Evolutionary conservation across 768 basidiomycete species (phyloP), one percentile per base, ranked within the genome.

Genomic region (Tephrocybe sp.): DNA sequence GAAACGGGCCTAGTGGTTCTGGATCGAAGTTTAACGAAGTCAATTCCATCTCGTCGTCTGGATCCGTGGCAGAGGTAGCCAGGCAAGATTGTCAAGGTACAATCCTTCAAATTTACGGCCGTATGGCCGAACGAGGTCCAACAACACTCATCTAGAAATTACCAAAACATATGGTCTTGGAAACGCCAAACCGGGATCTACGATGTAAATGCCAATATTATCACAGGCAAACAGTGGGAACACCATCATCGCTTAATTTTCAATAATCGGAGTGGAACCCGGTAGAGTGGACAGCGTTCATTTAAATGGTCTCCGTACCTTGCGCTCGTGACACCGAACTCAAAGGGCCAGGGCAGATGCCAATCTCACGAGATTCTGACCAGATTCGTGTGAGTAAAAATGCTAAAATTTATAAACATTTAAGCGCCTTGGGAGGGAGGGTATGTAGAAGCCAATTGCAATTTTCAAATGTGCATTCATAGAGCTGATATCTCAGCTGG

Each of bases 1-100:
- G 36, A 49, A 47, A 52, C 48, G 26, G 52, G 38, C 53, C 55
- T 53, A 51, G 18, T 44, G 44, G 44, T 44, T 58, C 41, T 56
- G 52, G 38, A 42, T 43, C 26, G 44, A 41, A 52, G 45, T 47
- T 28, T 22, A 54, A 37, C 37, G 39, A 61, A 53, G 53, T 44
- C 34, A 56, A 51, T 46, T 51, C 48, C 55, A 65, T 67, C 62
- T 61, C 63, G 65, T 67, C 64, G 67, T 66, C 32, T 52, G 44
- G 30, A 59, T 61, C n/a, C 66, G 59, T 66, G 64, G 64, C 42
- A 61, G 54, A 61, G 53, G 63, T 68, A 60, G 54, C 56, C 58
- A 66, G 47, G 58, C 46, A 38, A 48, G 57, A 68, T 64, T 64
- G 61, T 64, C 61, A 69, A 71, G 69, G 64, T 51, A 66, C 67